Base-by-base conservation (phyloP, 306 rosid species). In the Lathyrus aphaca region DNA sequence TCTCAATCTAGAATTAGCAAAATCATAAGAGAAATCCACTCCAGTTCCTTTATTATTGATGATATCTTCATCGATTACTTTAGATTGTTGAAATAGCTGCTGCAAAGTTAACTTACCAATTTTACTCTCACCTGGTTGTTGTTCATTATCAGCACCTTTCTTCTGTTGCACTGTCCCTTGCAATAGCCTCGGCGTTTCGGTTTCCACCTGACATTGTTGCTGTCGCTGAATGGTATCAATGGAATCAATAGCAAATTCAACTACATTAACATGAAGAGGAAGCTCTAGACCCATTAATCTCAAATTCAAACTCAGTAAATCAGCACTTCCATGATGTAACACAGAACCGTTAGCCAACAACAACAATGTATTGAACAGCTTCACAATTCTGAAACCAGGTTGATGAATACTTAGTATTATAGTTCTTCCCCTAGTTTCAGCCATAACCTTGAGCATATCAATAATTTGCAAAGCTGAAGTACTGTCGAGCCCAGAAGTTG, bases 401-500 rank as follows among this genome's bases (percentile, higher is more conserved):
- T 94, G 95, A 43, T 94, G 98, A 74, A 94, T 87, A 60, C 92
- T 94, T 5, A 94, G 96, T 56, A 94, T 77, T 21, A 94, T 74
- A 5, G 95, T 94, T 44, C 92, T 60, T 2, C 94, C 94, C 10
- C 78, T 66, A 54, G 88, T 77, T 8, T 90, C 92, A 14, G 96
- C 96, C 96, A 90, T 94, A 30, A 82, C 83, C 74, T 90, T 90
- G 6, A 94, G 84, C 97, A 94, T 85, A 48, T 88, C 92, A 57
- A 88, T 85, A 29, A 90, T 90, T 79, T 94, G 98, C 43, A 90
- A 80, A 1, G 98, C 98, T 0, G 96, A 88, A 10, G 87, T 85
- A 48, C 98, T 94, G 70, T 94, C 98, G 30, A 94, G 96, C 3
- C 98, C 98, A 6, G 98, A 94, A 77, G 98, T 94, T 25, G 98